Evolutionary conservation across 768 basidiomycete species (phyloP), one percentile per base, ranked within the genome.

Genomic region (Imleria badia): DNA sequence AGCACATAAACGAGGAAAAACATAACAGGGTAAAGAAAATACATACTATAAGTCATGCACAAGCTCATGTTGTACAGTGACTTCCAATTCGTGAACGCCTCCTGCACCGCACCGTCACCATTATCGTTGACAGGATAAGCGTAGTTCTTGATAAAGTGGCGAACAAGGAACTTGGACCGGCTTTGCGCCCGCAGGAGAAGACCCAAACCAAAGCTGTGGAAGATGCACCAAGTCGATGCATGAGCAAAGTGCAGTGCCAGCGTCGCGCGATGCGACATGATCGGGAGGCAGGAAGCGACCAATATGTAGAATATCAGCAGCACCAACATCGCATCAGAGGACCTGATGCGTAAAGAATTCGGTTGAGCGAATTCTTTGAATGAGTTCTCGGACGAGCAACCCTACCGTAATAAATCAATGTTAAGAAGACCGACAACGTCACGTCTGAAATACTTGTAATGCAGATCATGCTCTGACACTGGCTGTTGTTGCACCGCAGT

Each of bases 1-100:
- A 55, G 38, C 38, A 7, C 13, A 34, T 53, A 44, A 53, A 17
- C 29, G 22, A 13, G 6, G 14, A 38, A 33, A 55, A 20, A 50
- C 46, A n/a, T n/a, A 35, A 43, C 6, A 43, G 15, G 7, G 1
- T 1, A 4, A 13, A 11, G 11, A n/a, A 35, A 34, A 29, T 1
- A 72, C 78, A 19, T 54, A 95, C 94, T 86, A 69, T 95, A 98
- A 5, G 89, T 95, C 94, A 98, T 97, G 70, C 86, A 87, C 79
- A 95, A 78, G 70, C 89, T 94, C 71, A 94, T 70, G 70, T 98
- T 98, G 69, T 95, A 98, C 26, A 92, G 78, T 6, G 79, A 79
- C 72, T 98, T 98, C 94, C 95, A 99, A 70, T 97, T 98, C 26
- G 82, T 78, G 63, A 98, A 99, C 1, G 96, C 93, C 67, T 99